Evolutionary conservation across 164 flowering plant genomes (phyloP).

Genomic region (Vitis rotundifolia): DNA sequence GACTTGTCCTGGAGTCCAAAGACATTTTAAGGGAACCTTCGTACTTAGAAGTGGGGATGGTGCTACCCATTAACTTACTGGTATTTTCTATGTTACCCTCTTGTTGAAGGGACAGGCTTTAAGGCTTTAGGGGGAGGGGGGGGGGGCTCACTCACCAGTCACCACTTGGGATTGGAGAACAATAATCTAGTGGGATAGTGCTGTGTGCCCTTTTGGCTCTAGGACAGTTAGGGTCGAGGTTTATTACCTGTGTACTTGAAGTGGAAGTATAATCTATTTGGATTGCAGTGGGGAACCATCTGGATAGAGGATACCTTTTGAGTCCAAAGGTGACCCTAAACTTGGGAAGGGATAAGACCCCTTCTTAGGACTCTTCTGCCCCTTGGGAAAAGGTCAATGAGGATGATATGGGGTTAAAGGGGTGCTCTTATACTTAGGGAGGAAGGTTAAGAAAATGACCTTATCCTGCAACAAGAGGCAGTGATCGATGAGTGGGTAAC

Average conservation of each 20-base stretch:
- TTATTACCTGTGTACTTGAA: too few relatives aligned
- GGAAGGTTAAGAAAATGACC: neutral
- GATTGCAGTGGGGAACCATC: too few relatives aligned
- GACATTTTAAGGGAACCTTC: neutral
- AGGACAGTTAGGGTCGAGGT: neutral
- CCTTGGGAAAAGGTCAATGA: too few relatives aligned
- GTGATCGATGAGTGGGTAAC: neutral
- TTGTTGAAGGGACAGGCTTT: too few relatives aligned
- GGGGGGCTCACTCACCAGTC: too few relatives aligned
- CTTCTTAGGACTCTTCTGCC: too few relatives aligned
- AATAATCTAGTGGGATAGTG: neutral
- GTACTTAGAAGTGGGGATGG: too few relatives aligned
- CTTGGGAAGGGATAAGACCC: neutral
- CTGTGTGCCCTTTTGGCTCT: neutral
- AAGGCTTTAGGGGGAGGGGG: neutral
- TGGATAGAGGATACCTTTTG: neutral
- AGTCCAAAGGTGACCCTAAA: neutral
- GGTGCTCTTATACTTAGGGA: neutral
- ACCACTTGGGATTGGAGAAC: neutral
- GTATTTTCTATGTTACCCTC: too few relatives aligned
- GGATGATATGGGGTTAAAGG: neutral
- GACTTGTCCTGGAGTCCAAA: neutral
- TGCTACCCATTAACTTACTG: too few relatives aligned
- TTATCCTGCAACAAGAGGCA: neutral
- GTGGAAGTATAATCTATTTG: too few relatives aligned